A percentile compares a stretch with the other conserved stretches of the same genome.
Evolutionary conservation across 1,284 basidiomycete species (phyloP).

Genomic region (Trichosporon coremiiforme): DNA sequence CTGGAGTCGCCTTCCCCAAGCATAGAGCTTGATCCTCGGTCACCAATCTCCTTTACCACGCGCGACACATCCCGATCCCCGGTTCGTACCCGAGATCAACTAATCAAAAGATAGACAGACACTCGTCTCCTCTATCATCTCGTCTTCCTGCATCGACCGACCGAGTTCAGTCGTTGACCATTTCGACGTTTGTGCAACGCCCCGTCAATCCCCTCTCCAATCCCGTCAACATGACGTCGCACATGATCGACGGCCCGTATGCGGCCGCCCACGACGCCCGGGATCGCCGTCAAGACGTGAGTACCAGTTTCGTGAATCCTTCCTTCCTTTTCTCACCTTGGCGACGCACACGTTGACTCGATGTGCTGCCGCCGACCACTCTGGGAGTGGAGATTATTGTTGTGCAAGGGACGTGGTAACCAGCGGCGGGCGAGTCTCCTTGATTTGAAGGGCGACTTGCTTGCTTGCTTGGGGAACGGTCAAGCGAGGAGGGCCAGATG

Average conservation of each 20-base stretch:
- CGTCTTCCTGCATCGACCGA: slow-evolving; percentile 2
- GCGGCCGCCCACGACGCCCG: slow-evolving; percentile 6
- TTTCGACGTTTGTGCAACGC: slow-evolving; percentile 5
- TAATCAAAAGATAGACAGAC: not conserved
- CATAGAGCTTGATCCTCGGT: not conserved
- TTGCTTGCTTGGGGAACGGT: not conserved
- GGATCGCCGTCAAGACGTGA: slow-evolving; percentile 17
- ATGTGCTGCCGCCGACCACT: not conserved
- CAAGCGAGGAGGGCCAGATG: not conserved
- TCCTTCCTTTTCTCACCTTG: not conserved
- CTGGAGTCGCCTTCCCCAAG: not conserved
- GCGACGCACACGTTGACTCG: no score
- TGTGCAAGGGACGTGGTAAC: not conserved
- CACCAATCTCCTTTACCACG: not conserved
- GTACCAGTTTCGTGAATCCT: not conserved
- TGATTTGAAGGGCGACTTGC: slow-evolving; percentile 8
- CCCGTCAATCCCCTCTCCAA: slow-evolving; percentile 8
- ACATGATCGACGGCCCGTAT: slow-evolving; percentile 17
- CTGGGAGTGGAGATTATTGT: not conserved
- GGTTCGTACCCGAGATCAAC: not conserved
- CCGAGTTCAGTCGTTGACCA: slow-evolving; percentile 3
- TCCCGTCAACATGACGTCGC: slow-evolving; percentile 13
- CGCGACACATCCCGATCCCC: not conserved
- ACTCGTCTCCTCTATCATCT: not conserved
- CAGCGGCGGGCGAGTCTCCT: not conserved